Evolutionary conservation across 495 filamentous ascomycete species (phyloP).

Genomic region (Neurospora tetrasperma): DNA sequence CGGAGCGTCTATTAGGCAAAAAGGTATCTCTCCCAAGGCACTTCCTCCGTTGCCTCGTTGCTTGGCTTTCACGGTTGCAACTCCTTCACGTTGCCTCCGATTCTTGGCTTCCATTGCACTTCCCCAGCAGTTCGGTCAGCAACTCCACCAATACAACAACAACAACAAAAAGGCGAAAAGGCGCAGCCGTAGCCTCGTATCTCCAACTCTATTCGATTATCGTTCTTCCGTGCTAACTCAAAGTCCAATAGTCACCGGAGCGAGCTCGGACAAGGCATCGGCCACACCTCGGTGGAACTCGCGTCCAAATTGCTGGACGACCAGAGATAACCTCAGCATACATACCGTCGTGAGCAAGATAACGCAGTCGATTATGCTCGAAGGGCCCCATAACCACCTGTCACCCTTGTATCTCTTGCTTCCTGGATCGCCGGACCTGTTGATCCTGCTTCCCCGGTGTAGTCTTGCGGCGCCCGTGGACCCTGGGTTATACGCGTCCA

Average conservation of each 20-base stretch:
- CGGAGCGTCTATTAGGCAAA: background rate
- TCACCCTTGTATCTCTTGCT: background rate
- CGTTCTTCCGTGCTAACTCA: background rate
- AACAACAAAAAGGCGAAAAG: background rate
- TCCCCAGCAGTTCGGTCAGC: background rate
- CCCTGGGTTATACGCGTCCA: background rate
- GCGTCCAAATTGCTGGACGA: background rate
- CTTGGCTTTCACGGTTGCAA: background rate
- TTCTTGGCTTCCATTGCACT: background rate
- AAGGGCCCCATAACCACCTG: background rate
- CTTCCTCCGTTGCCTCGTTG: background rate
- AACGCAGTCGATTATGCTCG: background rate
- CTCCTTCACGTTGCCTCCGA: background rate
- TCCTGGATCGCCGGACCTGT: constrained; percentile 3
- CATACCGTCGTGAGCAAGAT: background rate
- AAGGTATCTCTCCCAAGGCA: background rate
- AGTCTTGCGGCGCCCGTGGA: constrained; percentile 3
- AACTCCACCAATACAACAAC: background rate
- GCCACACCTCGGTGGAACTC: background rate
- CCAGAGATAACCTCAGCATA: background rate
- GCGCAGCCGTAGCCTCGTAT: background rate
- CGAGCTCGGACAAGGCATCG: background rate
- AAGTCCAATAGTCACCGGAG: background rate
- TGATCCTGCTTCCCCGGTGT: constrained; percentile 11
- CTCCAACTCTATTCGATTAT: background rate